These are phyloP conservation scores for Rhamnella rubrinervis DNA, from an alignment of 331 rosid species.

Conservation along the genomic window DNA sequence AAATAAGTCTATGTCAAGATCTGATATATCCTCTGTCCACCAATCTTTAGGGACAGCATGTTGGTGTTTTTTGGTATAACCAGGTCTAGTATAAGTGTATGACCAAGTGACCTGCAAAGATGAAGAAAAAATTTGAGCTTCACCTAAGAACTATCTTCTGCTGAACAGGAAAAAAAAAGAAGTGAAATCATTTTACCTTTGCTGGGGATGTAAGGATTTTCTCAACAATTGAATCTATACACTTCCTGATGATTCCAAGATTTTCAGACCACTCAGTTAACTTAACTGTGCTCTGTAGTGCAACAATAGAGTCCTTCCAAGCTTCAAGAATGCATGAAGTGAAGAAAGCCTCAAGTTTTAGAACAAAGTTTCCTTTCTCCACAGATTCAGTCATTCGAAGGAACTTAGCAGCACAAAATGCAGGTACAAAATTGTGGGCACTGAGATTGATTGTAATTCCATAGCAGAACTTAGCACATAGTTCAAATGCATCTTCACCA, in stretches of 20 bases:
- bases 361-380: conserved; percentile 73
- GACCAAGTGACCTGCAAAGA: conserved; percentile 85
- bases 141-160: not conserved
- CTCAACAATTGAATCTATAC: conserved; percentile 86
- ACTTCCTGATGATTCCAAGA: conserved; percentile 80
- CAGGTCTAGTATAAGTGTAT: conserved; percentile 94
- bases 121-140: not conserved
- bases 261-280: conserved; percentile 88
- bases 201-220: conserved; percentile 80
- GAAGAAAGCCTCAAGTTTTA: conserved; percentile 87
- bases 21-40: conserved; percentile 98
- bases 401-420: conserved; percentile 86
- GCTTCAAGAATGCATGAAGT: conserved; percentile 83
- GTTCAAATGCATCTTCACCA: conserved; percentile 87
- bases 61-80: conserved; percentile 67
- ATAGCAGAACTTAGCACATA: conserved; percentile 88
- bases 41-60: conserved; percentile 95
- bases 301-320: conserved; percentile 86
- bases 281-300: conserved; percentile 63
- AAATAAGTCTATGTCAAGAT: conserved; percentile 85
- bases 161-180: not conserved
- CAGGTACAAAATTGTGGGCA: conserved; percentile 78
- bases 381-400: conserved; percentile 77
- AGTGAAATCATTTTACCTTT: conserved; percentile 38
- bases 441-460: conserved; percentile 86